These are phyloP conservation scores for Schwanniomyces vanrijiae DNA, from an alignment of 805 yeast species.

Conservation along the genomic window DNA sequence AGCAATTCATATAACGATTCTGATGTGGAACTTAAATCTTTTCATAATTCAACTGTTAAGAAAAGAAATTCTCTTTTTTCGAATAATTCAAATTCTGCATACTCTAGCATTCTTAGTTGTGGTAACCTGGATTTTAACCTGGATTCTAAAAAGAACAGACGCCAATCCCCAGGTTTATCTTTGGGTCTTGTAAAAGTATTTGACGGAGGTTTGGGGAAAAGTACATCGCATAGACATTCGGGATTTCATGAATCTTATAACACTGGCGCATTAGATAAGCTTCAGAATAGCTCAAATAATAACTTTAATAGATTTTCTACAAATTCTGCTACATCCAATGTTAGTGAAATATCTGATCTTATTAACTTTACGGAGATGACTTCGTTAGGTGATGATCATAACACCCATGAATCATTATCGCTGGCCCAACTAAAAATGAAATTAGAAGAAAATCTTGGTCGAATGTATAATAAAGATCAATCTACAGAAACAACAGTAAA, in stretches of 20 bases:
- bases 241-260: constrained; percentile 29
- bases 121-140: neutral
- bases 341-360: constrained; percentile 47
- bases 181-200: constrained; percentile 39
- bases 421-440: constrained; percentile 33
- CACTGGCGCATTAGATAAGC: constrained; percentile 31
- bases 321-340: constrained; percentile 50
- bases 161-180: constrained; percentile 38
- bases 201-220: constrained; percentile 31
- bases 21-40: constrained; percentile 20
- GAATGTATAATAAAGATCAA: constrained; percentile 24
- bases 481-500: neutral
- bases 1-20: neutral
- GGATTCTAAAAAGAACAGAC: constrained; percentile 23
- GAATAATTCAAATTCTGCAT: neutral
- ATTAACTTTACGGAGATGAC: constrained; percentile 48
- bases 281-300: constrained; percentile 11
- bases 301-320: constrained; percentile 54
- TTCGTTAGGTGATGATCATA: constrained; percentile 23
- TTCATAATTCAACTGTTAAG: constrained; percentile 30
- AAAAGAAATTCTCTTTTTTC: constrained; percentile 21
- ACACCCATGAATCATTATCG: constrained; percentile 15
- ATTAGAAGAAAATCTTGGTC: constrained; percentile 39
- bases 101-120: neutral
- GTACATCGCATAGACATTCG: neutral